A percentile compares a stretch with the other conserved stretches of the same genome.
Evolutionary conservation across 257 asterid species (phyloP).

Genomic region (Ilex asprella): DNA sequence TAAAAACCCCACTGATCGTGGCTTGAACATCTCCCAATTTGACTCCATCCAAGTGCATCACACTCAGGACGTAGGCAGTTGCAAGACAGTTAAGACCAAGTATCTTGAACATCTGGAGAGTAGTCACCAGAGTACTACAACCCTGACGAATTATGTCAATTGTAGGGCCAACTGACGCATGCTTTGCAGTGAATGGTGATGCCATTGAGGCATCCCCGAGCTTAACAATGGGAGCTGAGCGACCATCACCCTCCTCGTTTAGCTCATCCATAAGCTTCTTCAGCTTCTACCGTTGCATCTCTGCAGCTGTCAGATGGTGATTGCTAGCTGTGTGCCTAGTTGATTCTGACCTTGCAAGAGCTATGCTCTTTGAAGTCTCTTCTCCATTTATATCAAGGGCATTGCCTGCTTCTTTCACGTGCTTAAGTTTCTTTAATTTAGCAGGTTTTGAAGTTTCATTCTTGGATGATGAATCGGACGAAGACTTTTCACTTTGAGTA

Average conservation of each 20-base stretch:
- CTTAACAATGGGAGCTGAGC: slow-evolving; percentile 85
- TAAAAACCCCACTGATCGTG: slow-evolving; percentile 93
- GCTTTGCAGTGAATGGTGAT: slow-evolving; percentile 94
- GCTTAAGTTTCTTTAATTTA: slow-evolving; percentile 51
- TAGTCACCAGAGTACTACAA: slow-evolving; percentile 91
- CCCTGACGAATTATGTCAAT: slow-evolving; percentile 95
- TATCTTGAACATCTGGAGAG: slow-evolving; percentile 98
- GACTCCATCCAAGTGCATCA: slow-evolving; percentile 93
- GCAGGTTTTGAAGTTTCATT: slow-evolving; percentile 48
- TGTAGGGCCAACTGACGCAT: slow-evolving; percentile 92
- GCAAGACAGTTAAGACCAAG: slow-evolving; percentile 98
- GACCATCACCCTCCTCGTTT: slow-evolving; percentile 84
- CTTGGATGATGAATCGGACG: slow-evolving; percentile 52
- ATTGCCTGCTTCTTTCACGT: slow-evolving; percentile 21
- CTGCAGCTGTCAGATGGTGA: slow-evolving; percentile 79
- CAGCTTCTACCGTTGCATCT: slow-evolving; percentile 74
- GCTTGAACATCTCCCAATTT: slow-evolving; percentile 95
- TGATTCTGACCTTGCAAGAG: slow-evolving; percentile 40
- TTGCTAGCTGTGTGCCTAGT: slow-evolving; percentile 49
- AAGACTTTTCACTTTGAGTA: slow-evolving; percentile 40
- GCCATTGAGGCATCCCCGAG: slow-evolving; percentile 99
- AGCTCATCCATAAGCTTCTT: slow-evolving; percentile 91
- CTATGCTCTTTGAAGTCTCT: slow-evolving; percentile 36
- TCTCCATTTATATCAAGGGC: slow-evolving; percentile 25
- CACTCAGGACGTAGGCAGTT: slow-evolving; percentile 92